Evolutionary conservation across 2,329 filamentous ascomycete genomes (phyloP), one percentile per base, ranked within the genome.

Genomic region (Diaporthe nobilis): DNA sequence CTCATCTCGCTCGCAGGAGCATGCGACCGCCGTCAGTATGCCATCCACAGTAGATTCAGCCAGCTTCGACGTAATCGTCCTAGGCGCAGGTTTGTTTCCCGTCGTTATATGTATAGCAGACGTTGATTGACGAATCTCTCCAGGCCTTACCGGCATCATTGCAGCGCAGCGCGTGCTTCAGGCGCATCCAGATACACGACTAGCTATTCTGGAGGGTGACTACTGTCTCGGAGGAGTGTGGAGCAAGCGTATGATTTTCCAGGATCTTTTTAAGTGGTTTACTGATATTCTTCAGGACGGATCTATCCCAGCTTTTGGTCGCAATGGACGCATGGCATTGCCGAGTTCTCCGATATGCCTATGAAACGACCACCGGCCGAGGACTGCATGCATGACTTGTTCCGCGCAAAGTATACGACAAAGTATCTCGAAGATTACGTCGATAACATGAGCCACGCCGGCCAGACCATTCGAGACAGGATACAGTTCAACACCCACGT

Each of bases 401-500:
- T 37, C 31, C 55, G 55, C 20, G 55, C 55, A 58, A 58, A 58
- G 20, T 58, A 58, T 58, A 58, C 55, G 9, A 58, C 31, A 37
- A 37, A 58, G 31, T 58, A 58, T 37, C 31, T 58, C 4, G 55
- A 58, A 13, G 31, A 58, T 13, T 58, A 58, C 20, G 55, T 58
- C 17, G 55, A 58, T n/a, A 58, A 7, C 4, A 58, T 37, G 55
- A 58, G 31, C 31, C 55, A 58, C 12, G 55, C 31, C 9, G 55
- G 55, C 8, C 31, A 58, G 20, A 58, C 55, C 10, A 4, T 58
- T 13, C 31, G 31, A 2, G 55, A 58, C 13, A 58, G 55, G 15
- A 58, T 58, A 58, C 31, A n/a, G 55, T 58, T 58, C 55, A 37
- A 58, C 31, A 58, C 55, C 31, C 55, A 58, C 31, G 55, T 58